phyloP scores from a whole-genome alignment of 2,329 filamentous ascomycete species.

The Daldinia sp. region DNA sequence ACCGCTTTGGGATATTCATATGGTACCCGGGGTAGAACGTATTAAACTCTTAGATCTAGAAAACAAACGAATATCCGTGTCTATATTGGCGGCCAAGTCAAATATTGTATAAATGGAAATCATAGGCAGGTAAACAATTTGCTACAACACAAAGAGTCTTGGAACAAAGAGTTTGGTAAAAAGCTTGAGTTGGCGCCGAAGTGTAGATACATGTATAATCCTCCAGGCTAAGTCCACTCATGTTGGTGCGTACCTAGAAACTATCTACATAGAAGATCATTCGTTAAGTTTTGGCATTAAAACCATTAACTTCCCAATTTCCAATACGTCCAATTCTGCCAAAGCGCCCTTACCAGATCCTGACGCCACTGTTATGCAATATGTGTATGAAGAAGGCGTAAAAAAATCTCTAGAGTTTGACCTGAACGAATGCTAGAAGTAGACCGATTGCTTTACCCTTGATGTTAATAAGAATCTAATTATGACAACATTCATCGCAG shows the following conservation, averaged over 20 bases:
- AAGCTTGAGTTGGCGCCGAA: not conserved
- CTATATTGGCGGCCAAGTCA: not conserved
- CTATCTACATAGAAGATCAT: conserved; percentile 23
- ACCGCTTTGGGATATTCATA: not conserved
- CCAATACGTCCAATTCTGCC: not conserved
- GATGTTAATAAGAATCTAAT: no score
- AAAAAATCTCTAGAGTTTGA: not conserved
- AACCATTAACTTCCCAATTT: not conserved
- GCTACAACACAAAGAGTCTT: not conserved
- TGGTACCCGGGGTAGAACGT: not conserved
- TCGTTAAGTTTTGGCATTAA: conserved; percentile 7
- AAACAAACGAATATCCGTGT: not conserved
- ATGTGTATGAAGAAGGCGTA: conserved; percentile 1
- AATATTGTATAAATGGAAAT: not conserved
- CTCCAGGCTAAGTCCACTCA: not conserved
- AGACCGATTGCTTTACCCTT: not conserved
- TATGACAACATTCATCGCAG: not conserved
- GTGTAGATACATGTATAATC: conserved; percentile 11
- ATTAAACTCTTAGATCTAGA: not conserved
- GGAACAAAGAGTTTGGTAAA: not conserved
- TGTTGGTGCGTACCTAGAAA: conserved; percentile 6
- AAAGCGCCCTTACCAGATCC: not conserved
- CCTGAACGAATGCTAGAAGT: not conserved
- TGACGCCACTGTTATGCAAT: conserved; percentile 12
- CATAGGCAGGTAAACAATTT: not conserved